These are phyloP conservation scores for Pestalotiopsis sp. DNA, from an alignment of 2,329 filamentous ascomycete genomes.

Conservation along the genomic window DNA sequence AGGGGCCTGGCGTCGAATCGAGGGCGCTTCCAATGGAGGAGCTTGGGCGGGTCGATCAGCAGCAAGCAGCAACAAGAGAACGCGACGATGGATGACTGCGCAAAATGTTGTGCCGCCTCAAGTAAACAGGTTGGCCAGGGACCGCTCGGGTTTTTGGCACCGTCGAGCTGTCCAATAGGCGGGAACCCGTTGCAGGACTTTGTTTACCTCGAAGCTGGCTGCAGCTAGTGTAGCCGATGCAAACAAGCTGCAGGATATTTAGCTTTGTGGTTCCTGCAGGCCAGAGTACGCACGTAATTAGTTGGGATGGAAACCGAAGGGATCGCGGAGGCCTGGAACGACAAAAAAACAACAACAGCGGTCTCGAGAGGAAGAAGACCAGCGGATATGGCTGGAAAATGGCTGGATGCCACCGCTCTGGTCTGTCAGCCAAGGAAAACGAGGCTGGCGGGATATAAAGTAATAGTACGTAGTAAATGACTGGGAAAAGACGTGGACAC, in stretches of 20 bases:
- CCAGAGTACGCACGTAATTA: background rate
- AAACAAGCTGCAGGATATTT: slow-evolving; percentile 1
- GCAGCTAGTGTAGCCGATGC: slow-evolving; percentile 3
- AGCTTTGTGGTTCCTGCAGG: background rate
- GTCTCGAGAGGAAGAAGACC: background rate
- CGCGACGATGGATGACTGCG: slow-evolving; percentile 10
- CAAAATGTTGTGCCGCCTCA: slow-evolving; percentile 19
- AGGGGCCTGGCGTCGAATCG: background rate
- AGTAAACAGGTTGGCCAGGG: slow-evolving; percentile 3
- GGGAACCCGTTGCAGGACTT: slow-evolving; percentile 18
- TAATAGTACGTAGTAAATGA: background rate
- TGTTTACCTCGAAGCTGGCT: slow-evolving; percentile 23
- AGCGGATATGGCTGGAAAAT: background rate
- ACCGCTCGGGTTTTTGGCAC: background rate
- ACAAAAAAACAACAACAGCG: background rate
- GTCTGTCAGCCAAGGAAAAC: background rate
- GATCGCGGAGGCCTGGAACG: background rate
- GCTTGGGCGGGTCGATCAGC: background rate
- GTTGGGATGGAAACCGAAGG: background rate
- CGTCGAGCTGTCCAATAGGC: slow-evolving; percentile 3
- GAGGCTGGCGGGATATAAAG: background rate
- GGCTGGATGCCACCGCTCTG: background rate
- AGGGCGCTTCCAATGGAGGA: background rate
- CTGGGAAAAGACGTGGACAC: background rate
- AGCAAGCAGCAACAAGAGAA: background rate